phyloP scores from a whole-genome alignment of 2,329 filamentous ascomycete species.

The Teratosphaeria epicoccoides region DNA sequence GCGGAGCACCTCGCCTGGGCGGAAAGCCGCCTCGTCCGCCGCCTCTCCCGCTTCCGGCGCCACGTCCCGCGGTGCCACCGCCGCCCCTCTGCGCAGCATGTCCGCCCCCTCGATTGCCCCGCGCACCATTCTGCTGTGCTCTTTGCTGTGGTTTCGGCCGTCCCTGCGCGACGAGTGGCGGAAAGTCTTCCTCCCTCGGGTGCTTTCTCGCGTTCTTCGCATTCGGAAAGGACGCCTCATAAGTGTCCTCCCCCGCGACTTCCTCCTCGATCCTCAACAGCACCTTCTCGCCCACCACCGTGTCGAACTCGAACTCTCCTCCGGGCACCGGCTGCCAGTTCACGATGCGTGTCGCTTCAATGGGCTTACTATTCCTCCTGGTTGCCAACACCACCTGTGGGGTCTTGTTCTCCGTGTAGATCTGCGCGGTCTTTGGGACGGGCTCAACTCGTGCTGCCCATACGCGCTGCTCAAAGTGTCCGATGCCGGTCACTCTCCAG shows the following conservation, averaged over 20 bases:
- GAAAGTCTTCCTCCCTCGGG: constrained; percentile 44
- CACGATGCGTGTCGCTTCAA: constrained; percentile 70
- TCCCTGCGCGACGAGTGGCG: constrained; percentile 20
- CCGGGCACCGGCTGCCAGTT: constrained; percentile 66
- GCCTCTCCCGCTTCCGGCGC: background rate
- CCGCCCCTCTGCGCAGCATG: constrained; percentile 23
- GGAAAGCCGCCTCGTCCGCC: constrained; percentile 23
- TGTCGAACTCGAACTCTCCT: constrained; percentile 64
- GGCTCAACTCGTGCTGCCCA: constrained; percentile 80
- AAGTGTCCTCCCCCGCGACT: constrained; percentile 49
- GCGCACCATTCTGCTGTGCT: constrained; percentile 1
- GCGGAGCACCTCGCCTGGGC: constrained; percentile 27
- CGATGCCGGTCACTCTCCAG: constrained; percentile 74
- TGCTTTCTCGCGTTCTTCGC: constrained; percentile 54
- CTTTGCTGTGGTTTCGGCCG: constrained; percentile 24
- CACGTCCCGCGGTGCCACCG: constrained; percentile 23
- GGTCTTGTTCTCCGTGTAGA: constrained; percentile 67
- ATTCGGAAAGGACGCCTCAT: constrained; percentile 52
- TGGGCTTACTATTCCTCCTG: constrained; percentile 61
- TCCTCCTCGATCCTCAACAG: constrained; percentile 72
- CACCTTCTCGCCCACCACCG: constrained; percentile 75
- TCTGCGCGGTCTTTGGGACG: constrained; percentile 53
- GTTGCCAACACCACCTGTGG: constrained; percentile 77
- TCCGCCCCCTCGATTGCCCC: constrained; percentile 14
- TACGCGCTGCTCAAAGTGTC: constrained; percentile 64